These are phyloP conservation scores for Cordyceps fumosorosea DNA, from an alignment of 2,329 filamentous ascomycete species.

Conservation along the genomic window DNA sequence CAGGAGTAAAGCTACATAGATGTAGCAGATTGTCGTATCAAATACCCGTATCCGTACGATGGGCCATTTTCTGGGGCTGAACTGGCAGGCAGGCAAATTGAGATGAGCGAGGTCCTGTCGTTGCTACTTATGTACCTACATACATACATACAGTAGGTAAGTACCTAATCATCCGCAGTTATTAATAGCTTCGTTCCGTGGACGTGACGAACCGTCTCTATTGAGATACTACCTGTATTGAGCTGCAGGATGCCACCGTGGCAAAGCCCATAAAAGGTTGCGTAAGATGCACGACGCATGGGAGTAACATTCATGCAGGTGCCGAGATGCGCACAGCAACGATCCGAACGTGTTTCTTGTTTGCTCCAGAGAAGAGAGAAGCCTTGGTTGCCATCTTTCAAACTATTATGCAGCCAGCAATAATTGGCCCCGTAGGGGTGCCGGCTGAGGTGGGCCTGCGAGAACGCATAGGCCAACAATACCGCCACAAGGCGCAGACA, in stretches of 20 bases:
- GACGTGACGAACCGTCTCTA: too few species aligned
- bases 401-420: too few species aligned
- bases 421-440: neutral
- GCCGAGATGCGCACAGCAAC: too few species aligned
- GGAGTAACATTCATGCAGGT: too few species aligned
- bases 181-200: too few species aligned
- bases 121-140: neutral
- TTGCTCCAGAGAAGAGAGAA: neutral
- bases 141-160: too few species aligned
- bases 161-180: neutral
- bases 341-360: neutral
- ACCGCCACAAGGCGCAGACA: neutral
- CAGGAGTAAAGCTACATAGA: neutral
- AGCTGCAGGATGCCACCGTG: too few species aligned
- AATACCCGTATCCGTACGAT: neutral
- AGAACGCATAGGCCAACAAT: neutral
- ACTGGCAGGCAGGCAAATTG: neutral
- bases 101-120: neutral
- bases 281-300: too few species aligned
- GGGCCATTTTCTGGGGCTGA: neutral
- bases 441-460: neutral
- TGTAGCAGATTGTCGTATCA: too few species aligned
- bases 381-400: too few species aligned
- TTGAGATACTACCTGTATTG: too few species aligned
- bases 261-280: too few species aligned